phyloP scores from a whole-genome alignment of 2,329 filamentous ascomycete species.

The Fusarium veterinarium region DNA sequence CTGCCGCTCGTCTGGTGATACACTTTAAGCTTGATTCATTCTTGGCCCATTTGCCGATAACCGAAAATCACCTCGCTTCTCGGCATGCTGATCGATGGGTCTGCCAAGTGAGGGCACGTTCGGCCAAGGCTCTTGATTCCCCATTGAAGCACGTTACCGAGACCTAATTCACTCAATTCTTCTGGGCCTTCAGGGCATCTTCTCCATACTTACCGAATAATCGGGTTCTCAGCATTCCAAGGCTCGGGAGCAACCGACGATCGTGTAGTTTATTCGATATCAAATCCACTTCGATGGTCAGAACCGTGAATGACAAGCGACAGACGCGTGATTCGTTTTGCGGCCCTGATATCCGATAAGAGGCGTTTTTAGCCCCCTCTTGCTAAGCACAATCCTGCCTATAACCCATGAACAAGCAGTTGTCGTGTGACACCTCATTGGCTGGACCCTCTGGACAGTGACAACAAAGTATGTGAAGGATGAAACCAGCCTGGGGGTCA shows the following conservation, averaged over 20 bases:
- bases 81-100: constrained; percentile 9
- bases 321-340: background rate
- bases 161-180: constrained; percentile 7
- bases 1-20: background rate
- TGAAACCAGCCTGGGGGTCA: constrained; percentile 7
- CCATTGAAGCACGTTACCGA: background rate
- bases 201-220: constrained; percentile 20
- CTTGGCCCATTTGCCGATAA: constrained; percentile 17
- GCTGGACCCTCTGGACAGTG: background rate
- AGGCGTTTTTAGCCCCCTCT: constrained; percentile 3
- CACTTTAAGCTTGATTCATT: background rate
- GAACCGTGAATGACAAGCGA: background rate
- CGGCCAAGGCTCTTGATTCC: constrained; percentile 12
- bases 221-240: background rate
- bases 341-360: constrained; percentile 42
- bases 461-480: background rate
- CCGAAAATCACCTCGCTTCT: constrained; percentile 12
- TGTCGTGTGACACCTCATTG: constrained; percentile 3
- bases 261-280: background rate
- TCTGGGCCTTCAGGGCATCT: constrained; percentile 1
- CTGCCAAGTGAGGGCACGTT: background rate
- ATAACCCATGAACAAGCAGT: background rate
- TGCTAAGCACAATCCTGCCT: constrained; percentile 1
- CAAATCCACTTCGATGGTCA: background rate
- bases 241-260: background rate